Evolutionary conservation across 2,329 filamentous ascomycete species (phyloP).

Genomic region (Ophioceras dolichostomum): DNA sequence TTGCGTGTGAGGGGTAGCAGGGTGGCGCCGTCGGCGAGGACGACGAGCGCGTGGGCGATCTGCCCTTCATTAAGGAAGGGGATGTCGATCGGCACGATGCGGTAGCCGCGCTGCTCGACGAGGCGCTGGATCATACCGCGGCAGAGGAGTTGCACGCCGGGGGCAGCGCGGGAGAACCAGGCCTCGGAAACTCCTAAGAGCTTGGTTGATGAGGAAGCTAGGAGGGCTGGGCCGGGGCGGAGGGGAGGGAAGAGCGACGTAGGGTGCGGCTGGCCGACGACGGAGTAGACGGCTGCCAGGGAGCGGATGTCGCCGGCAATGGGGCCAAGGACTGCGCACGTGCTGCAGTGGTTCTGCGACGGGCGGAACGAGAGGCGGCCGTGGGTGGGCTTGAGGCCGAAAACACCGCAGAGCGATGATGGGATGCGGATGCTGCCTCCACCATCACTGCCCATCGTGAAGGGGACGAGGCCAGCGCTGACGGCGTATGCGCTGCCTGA

Average conservation of each 20-base stretch:
- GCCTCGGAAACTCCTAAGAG: slow-evolving; percentile 50
- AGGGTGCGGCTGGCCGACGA: slow-evolving; percentile 52
- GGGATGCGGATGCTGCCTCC: slow-evolving; percentile 67
- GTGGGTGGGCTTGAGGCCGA: slow-evolving; percentile 62
- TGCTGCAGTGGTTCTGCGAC: slow-evolving; percentile 43
- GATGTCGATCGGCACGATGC: slow-evolving; percentile 40
- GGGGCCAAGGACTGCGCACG: slow-evolving; percentile 54
- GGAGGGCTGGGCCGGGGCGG: slow-evolving; percentile 8
- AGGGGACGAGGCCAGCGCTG: slow-evolving; percentile 55
- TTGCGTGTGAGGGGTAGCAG: slow-evolving; percentile 31
- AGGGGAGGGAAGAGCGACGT: slow-evolving; percentile 38
- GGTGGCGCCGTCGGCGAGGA: slow-evolving; percentile 49
- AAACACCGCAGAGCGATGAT: slow-evolving; percentile 58
- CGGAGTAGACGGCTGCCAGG: slow-evolving; percentile 50
- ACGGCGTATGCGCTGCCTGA: slow-evolving; percentile 63
- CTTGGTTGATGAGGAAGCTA: slow-evolving; percentile 18
- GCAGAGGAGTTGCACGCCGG: slow-evolving; percentile 27
- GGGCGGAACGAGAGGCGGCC: slow-evolving; percentile 52
- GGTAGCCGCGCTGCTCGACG: slow-evolving; percentile 36
- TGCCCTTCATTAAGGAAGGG: slow-evolving; percentile 52
- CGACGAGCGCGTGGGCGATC: slow-evolving; percentile 60
- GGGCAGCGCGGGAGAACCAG: slow-evolving; percentile 44
- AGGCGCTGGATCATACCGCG: slow-evolving; percentile 38
- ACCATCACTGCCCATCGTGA: slow-evolving; percentile 60
- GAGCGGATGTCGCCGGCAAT: slow-evolving; percentile 56